These are phyloP conservation scores for Paramecium caudatum DNA, from an alignment of 73 alveolate genomes.

Conservation along the genomic window DNA sequence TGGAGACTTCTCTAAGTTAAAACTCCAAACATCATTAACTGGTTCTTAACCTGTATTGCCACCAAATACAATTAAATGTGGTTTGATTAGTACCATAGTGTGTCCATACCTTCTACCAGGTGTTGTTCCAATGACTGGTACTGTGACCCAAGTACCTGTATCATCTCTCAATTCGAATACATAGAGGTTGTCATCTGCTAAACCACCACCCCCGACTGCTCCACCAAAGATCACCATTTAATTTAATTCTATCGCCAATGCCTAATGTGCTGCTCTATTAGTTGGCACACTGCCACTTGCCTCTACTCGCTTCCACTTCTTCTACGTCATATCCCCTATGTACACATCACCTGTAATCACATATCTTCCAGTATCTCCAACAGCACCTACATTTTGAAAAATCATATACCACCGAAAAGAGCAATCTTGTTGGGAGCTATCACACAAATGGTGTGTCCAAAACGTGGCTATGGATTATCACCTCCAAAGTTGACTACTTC, in stretches of 20 bases:
- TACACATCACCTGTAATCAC: constrained; percentile 99
- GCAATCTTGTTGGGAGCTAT: constrained; percentile 90
- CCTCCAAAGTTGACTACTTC: constrained; percentile 2
- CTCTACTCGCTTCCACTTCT: constrained; percentile 87
- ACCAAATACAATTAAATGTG: constrained; percentile 95
- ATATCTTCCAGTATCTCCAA: constrained; percentile 97
- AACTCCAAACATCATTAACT: constrained; percentile 95
- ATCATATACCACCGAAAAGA: constrained; percentile 83
- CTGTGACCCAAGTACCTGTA: constrained; percentile 97
- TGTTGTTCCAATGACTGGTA: constrained; percentile 98
- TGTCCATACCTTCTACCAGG: constrained; percentile 99
- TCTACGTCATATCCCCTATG: constrained; percentile 82
- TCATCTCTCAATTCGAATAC: constrained; percentile 91
- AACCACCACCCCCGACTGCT: constrained; percentile 99
- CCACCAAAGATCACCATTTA: constrained; percentile 98
- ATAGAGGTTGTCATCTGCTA: constrained; percentile 91
- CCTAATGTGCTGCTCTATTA: constrained; percentile 79
- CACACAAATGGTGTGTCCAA: constrained; percentile 98
- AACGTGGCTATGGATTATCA: constrained; percentile 79
- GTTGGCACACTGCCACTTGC: constrained; percentile 83
- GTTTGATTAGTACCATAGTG: constrained; percentile 95
- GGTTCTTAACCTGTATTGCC: constrained; percentile 98
- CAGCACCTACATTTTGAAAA: constrained; percentile 79
- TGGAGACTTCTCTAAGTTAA: constrained; percentile 92
- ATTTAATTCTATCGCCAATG: constrained; percentile 77